A percentile compares a stretch with the other conserved stretches of the same genome.
phyloP scores from a whole-genome alignment of 1,284 basidiomycete genomes.

The Austroboletus rostrupii region DNA sequence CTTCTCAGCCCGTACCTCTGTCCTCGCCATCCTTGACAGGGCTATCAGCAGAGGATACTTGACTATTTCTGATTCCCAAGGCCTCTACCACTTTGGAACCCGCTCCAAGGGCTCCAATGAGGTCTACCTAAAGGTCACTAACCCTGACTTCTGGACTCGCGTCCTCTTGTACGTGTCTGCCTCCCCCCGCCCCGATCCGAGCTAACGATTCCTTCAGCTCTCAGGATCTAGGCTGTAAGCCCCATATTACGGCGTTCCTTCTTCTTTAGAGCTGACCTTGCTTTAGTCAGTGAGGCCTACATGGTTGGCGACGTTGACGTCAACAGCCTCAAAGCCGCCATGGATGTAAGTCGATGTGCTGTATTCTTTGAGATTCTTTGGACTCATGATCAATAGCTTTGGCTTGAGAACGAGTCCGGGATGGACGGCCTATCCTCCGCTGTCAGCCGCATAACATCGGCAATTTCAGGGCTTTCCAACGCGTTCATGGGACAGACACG shows the following conservation, averaged over 20 bases:
- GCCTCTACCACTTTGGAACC: slow-evolving; percentile 54
- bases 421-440: slow-evolving; percentile 65
- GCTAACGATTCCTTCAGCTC: slow-evolving; percentile 38
- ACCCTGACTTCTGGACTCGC: slow-evolving; percentile 79
- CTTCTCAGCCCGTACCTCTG: slow-evolving; percentile 55
- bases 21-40: slow-evolving; percentile 54
- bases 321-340: slow-evolving; percentile 66
- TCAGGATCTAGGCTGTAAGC: slow-evolving; percentile 71
- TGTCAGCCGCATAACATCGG: slow-evolving; percentile 63
- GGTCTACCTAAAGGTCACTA: slow-evolving; percentile 62
- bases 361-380: slow-evolving; percentile 5
- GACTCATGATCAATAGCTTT: slow-evolving; percentile 49
- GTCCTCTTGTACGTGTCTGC: slow-evolving; percentile 53
- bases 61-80: slow-evolving; percentile 59
- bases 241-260: neutral
- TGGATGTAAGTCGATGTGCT: slow-evolving; percentile 59
- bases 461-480: slow-evolving; percentile 71
- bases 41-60: slow-evolving; percentile 59
- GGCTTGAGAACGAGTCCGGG: slow-evolving; percentile 76
- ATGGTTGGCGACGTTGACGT: slow-evolving; percentile 81
- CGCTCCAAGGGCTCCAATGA: slow-evolving; percentile 49
- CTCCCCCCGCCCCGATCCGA: slow-evolving; percentile 6
- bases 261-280: slow-evolving; percentile 16
- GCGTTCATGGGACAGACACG: slow-evolving; percentile 78
- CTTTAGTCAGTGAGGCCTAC: slow-evolving; percentile 81